phyloP scores from a whole-genome alignment of 192 early-diverging fungal genomes.

The Coemansia sp. region DNA sequence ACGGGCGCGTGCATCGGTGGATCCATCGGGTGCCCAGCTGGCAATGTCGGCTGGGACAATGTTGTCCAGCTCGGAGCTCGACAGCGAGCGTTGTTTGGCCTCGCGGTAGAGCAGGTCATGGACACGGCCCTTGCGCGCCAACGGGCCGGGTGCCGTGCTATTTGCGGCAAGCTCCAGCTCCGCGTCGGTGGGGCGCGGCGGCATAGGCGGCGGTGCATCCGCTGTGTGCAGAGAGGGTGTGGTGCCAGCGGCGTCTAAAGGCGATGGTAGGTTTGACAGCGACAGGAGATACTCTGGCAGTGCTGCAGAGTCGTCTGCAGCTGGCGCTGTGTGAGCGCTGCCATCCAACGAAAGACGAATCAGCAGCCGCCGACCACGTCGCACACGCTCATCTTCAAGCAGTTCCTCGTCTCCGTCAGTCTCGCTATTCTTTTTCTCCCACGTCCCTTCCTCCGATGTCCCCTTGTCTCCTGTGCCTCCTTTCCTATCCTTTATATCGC shows the following conservation, averaged over 20 bases:
- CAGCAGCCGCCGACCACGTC: constrained; percentile 20
- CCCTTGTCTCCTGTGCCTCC: too few relatives aligned
- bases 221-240: not conserved
- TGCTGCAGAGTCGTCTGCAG: constrained; percentile 8
- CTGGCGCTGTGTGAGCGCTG: constrained; percentile 21
- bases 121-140: constrained; percentile 32
- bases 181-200: constrained; percentile 24
- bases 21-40: constrained; percentile 11
- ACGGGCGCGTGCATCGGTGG: too few relatives aligned
- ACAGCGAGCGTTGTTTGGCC: constrained; percentile 45
- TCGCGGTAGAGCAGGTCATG: constrained; percentile 39
- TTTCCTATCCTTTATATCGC: not conserved
- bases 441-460: too few relatives aligned
- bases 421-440: not conserved
- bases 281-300: constrained; percentile 27
- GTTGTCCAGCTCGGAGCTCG: constrained; percentile 50
- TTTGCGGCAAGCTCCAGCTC: constrained; percentile 13
- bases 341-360: constrained; percentile 32
- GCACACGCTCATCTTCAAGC: not conserved
- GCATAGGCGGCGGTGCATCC: constrained; percentile 16
- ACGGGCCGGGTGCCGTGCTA: not conserved
- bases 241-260: not conserved
- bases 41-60: constrained; percentile 41
- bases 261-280: constrained; percentile 10
- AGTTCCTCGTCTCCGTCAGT: not conserved